Percentiles rank a stretch among this genome's conserved stretches.
phyloP scores from a whole-genome alignment of 1,284 basidiomycete species.

The Sporisorium scitamineum region DNA sequence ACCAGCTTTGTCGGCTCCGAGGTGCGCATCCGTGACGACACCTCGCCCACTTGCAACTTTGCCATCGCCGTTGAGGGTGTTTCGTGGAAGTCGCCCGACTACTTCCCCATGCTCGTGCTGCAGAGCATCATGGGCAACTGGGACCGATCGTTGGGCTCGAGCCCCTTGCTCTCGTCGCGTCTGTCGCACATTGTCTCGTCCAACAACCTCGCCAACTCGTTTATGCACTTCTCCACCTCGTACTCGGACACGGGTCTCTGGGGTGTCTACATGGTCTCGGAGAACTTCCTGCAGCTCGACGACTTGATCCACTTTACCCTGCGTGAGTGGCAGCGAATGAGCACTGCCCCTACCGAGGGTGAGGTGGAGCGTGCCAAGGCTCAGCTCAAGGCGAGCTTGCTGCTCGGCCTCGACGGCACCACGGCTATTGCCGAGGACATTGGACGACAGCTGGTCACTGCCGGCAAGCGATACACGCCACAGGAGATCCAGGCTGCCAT shows the following conservation, averaged over 20 bases:
- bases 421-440: slow-evolving; percentile 98
- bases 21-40: slow-evolving; percentile 94
- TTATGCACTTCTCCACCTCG: slow-evolving; percentile 99
- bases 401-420: slow-evolving; percentile 91
- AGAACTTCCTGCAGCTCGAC: slow-evolving; percentile 88
- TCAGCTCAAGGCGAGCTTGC: slow-evolving; percentile 93
- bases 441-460: slow-evolving; percentile 94
- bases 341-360: slow-evolving; percentile 81
- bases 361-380: slow-evolving; percentile 98
- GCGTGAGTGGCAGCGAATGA: slow-evolving; percentile 97
- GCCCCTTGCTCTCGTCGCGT: slow-evolving; percentile 87
- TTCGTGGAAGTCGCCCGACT: slow-evolving; percentile 96
- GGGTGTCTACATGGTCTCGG: slow-evolving; percentile 93
- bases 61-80: slow-evolving; percentile 98
- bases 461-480: slow-evolving; percentile 82
- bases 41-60: slow-evolving; percentile 86
- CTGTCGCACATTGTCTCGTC: slow-evolving; percentile 90
- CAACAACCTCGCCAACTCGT: slow-evolving; percentile 98
- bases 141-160: slow-evolving; percentile 95
- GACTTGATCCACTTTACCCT: slow-evolving; percentile 94
- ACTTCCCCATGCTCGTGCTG: slow-evolving; percentile 99
- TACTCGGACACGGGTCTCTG: slow-evolving; percentile 99
- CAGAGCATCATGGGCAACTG: slow-evolving; percentile 99
- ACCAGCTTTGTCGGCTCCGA: slow-evolving; percentile 92
- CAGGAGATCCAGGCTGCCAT: slow-evolving; percentile 93